Evolutionary conservation across 768 basidiomycete genomes (phyloP), one percentile per base, ranked within the genome.

Genomic region (Hericium alpestre): DNA sequence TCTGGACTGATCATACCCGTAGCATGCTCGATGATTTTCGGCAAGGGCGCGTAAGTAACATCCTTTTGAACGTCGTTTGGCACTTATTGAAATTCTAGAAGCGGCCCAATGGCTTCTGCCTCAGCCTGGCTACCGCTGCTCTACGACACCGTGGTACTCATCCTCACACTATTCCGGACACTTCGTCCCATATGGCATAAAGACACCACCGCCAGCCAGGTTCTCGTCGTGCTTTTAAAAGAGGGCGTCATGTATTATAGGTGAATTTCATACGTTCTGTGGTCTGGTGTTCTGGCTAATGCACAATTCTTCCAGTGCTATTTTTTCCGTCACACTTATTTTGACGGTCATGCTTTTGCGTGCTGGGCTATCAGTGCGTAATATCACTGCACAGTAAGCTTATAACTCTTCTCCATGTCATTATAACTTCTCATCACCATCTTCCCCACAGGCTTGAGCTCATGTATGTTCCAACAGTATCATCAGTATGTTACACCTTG

Each of bases 1-100:
- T 47, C 11, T 7, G 12, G n/a, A n/a, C 37, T 59, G 1, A 53
- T n/a, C n/a, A 39, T 15, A 39, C 47, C 8, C 1, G 47, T 53
- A 76, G 76, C 73, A 12, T 76, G 75, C 59, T 69, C 67, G 6
- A 73, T 76, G 75, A 69, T 76, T 12, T 71, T 75, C 32, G 50
- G 64, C 43, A 2, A 49, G 8, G 55, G 59, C 1, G 15, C 66
- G 72, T 74, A 56, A 23, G 67, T 58, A 23, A 38, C 11, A n/a
- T 9, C 27, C 7, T 3, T 22, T 23, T 4, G 13, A 18, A 15
- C n/a, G 20, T 39, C 40, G 48, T 8, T 48, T 27, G 3, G 13
- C 38, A 38, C 46, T 47, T 37, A 41, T 53, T 8, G 9, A 5
- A 51, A 23, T 54, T 8, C 2, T 15, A 32, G n/a, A 27, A 71